These are phyloP conservation scores for Leishmania aethiopica DNA, from an alignment of 208 protist species.

Conservation along the genomic window DNA sequence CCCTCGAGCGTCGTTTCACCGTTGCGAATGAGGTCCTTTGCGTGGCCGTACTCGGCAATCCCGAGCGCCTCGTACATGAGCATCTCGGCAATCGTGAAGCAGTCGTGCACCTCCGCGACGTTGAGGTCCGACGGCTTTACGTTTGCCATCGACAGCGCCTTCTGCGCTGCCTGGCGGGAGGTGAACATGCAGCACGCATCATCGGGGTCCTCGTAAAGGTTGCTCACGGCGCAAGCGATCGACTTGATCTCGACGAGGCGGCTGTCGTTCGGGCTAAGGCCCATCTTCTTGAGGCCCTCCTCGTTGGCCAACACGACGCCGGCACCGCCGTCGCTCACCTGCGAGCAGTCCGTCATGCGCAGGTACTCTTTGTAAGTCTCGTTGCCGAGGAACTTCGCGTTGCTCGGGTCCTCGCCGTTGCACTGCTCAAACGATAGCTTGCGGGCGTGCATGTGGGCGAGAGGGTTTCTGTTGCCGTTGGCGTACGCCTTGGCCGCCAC, in stretches of 20 bases:
- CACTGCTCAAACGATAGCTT: conserved; percentile 77
- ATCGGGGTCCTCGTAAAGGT: conserved; percentile 77
- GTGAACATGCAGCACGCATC: conserved; percentile 80
- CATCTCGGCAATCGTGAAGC: conserved; percentile 92
- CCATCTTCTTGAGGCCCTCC: conserved; percentile 80
- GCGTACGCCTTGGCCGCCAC: conserved; percentile 91
- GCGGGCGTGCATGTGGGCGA: conserved; percentile 88
- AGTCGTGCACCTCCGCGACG: conserved; percentile 93
- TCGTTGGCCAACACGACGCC: conserved; percentile 84
- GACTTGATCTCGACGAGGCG: conserved; percentile 79
- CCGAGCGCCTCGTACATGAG: conserved; percentile 95
- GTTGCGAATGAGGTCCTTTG: conserved; percentile 75
- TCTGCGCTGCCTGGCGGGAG: conserved; percentile 70
- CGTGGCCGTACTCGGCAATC: conserved; percentile 83
- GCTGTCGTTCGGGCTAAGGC: conserved; percentile 57
- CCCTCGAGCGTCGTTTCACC: conserved; percentile 80
- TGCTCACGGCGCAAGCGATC: conserved; percentile 59
- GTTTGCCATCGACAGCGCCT: conserved; percentile 65
- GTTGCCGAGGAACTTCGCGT: conserved; percentile 86
- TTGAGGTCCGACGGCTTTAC: conserved; percentile 66
- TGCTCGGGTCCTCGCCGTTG: conserved; percentile 55
- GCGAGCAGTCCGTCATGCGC: conserved; percentile 85
- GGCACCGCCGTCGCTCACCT: conserved; percentile 91
- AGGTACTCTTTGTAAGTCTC: conserved; percentile 84
- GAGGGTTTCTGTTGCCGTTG: conserved; percentile 88